Conservation (phyloP, 1,284 basidiomycete genomes). For the Ustilago trichophora region DNA sequence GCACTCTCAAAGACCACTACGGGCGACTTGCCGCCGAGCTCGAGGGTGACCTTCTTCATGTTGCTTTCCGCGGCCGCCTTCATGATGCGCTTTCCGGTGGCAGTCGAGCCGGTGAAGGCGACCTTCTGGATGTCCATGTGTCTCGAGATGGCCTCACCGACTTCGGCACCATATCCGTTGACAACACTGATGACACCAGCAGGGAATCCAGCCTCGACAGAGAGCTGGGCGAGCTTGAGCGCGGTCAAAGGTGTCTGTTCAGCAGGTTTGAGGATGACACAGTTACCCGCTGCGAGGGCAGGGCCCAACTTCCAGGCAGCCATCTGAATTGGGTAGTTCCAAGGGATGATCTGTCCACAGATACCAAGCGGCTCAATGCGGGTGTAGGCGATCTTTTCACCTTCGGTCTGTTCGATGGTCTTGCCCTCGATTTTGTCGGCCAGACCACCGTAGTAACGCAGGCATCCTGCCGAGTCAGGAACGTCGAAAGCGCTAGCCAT, state of each 20-base stretch:
- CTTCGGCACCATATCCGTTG: conserved; percentile 81
- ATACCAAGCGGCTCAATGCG: conserved; percentile 93
- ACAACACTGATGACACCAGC: conserved; percentile 76
- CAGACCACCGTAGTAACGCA: conserved; percentile 76
- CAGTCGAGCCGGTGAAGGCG: conserved; percentile 72
- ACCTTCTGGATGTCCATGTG: conserved; percentile 76
- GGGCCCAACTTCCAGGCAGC: conserved; percentile 71
- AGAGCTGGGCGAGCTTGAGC: conserved; percentile 76
- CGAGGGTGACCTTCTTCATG: conserved; percentile 82
- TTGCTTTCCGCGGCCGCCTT: conserved; percentile 83
- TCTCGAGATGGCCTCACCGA: conserved; percentile 73
- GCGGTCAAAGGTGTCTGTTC: conserved; percentile 77
- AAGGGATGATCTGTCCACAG: conserved; percentile 68
- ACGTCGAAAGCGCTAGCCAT: conserved; percentile 77
- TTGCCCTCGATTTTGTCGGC: no score
- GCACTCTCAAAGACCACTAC: conserved; percentile 77
- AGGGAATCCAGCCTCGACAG: conserved; percentile 83
- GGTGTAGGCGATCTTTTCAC: conserved; percentile 74
- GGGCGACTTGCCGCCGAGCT: conserved; percentile 82
- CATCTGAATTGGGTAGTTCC: conserved; percentile 70
- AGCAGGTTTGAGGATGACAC: conserved; percentile 72
- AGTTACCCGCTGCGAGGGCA: conserved; percentile 67
- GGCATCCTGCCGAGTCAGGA: conserved; percentile 72
- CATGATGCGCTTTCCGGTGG: conserved; percentile 78
- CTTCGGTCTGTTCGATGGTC: conserved; percentile 78